Conservation (phyloP, 495 filamentous ascomycete genomes). For the Tuber melanosporum region DNA sequence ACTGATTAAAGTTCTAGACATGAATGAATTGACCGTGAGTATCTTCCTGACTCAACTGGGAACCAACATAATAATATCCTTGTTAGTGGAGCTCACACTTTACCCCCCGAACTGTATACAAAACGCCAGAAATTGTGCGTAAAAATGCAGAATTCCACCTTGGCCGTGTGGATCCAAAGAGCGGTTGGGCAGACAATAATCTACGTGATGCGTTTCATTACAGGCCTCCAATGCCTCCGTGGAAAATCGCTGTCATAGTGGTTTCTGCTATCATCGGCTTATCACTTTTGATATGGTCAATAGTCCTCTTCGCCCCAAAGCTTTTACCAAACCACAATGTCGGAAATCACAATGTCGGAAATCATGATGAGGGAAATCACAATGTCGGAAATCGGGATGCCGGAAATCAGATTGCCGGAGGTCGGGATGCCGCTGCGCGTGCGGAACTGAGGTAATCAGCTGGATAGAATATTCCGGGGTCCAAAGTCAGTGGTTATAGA, state of each 20-base stretch:
- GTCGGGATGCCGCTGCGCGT: too few species aligned
- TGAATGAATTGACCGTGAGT: slow-evolving; percentile 21
- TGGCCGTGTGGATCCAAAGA: slow-evolving; percentile 6
- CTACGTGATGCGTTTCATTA: slow-evolving; percentile 11
- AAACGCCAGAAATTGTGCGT: slow-evolving; percentile 8
- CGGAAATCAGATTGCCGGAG: too few species aligned
- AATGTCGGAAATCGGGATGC: too few species aligned
- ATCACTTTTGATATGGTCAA: not conserved
- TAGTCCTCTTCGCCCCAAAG: too few species aligned
- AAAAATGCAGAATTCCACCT: slow-evolving; percentile 2
- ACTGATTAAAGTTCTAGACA: slow-evolving; percentile 19
- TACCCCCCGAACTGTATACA: slow-evolving; percentile 9
- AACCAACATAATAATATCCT: not conserved
- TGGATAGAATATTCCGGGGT: too few species aligned
- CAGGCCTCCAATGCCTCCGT: not conserved
- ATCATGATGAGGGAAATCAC: too few species aligned
- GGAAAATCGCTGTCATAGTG: slow-evolving; percentile 14
- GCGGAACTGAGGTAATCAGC: too few species aligned
- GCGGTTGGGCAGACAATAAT: slow-evolving; percentile 12
- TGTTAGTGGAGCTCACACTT: slow-evolving; percentile 16
- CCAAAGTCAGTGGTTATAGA: too few species aligned
- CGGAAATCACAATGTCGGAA: too few species aligned
- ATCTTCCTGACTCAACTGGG: not conserved
- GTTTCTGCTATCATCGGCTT: not conserved
- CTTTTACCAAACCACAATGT: too few species aligned